Base-by-base conservation (phyloP, 306 rosid genomes). In the apple (Malus domestica) region DNA sequence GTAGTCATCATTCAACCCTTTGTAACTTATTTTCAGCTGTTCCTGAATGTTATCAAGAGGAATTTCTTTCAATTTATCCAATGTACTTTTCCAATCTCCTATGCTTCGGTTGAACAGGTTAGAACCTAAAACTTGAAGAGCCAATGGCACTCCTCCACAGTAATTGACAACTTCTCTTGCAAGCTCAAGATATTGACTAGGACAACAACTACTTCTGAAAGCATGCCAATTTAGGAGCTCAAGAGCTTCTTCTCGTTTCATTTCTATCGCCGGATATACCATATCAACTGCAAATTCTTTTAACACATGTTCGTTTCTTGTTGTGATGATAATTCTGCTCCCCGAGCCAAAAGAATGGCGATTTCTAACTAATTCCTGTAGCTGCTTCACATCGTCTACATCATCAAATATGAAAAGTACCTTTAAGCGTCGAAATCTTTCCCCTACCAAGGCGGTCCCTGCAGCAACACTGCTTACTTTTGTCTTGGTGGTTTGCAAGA, bases 61-160 rank as follows among this genome's bases (percentile, higher is more conserved):
- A n/a, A 78, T 82, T 40, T 0, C 19, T 30, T 80, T 8, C 40
- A 87, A 20, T 60, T 83, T 83, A 6, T 45, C 79, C 51, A 85
- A 12, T 42, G 59, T 71, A 25, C 54, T 72, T 66, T 2, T 9
- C 88, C 90, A 87, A 1, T 78, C 79, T 4, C 2, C 0, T 54
- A 3, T 5, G 1, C 51, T 60, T 54, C 87, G 78, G 2, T 83
- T 2, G 55, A 33, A 3, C 2, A 87, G 63, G 14, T 32, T 72
- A 46, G 82, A 87, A 0, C 90, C 90, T 71, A 77, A 61, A 2
- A 74, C 78, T 72, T 82, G 59, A 57, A 84, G 85, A 12, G 88
- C 90, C 19, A 87, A 6, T 4, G 90, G 90, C 6, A 87, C 3
- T 19, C 90, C 88, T 11, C 80, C 65, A 63, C 76, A 78, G 11